phyloP scores from a whole-genome alignment of 2,329 filamentous ascomycete genomes.

The Diaporthe australafricana region DNA sequence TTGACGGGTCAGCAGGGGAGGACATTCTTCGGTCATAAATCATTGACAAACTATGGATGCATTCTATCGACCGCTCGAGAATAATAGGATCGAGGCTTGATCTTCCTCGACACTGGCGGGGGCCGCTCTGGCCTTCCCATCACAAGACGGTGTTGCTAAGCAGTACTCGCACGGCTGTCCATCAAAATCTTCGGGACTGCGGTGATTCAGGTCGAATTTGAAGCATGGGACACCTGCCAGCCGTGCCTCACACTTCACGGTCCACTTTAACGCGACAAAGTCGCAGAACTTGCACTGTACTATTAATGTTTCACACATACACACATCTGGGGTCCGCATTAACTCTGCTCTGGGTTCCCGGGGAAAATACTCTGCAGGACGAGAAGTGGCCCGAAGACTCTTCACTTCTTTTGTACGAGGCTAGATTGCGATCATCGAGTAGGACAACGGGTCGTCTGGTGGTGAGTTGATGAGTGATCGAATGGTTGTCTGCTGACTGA shows the following conservation, averaged over 20 bases:
- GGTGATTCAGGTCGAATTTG: neutral
- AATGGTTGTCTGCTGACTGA: neutral
- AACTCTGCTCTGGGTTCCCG: neutral
- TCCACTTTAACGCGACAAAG: constrained; percentile 18
- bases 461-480: neutral
- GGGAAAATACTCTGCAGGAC: too few relatives aligned
- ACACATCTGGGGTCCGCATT: neutral
- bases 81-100: neutral
- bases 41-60: neutral
- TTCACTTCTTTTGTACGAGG: neutral
- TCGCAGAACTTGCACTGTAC: neutral
- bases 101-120: neutral
- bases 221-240: constrained; percentile 1
- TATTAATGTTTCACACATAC: neutral
- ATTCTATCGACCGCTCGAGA: neutral
- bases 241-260: neutral
- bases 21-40: neutral
- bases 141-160: neutral
- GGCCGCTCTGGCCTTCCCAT: neutral
- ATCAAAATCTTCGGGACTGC: neutral
- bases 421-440: neutral
- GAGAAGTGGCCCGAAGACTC: neutral
- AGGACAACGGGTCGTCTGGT: neutral
- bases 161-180: constrained; percentile 11
- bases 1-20: too few relatives aligned